phyloP scores from a whole-genome alignment of 1,284 basidiomycete species.

The Trichosporon faecale region DNA sequence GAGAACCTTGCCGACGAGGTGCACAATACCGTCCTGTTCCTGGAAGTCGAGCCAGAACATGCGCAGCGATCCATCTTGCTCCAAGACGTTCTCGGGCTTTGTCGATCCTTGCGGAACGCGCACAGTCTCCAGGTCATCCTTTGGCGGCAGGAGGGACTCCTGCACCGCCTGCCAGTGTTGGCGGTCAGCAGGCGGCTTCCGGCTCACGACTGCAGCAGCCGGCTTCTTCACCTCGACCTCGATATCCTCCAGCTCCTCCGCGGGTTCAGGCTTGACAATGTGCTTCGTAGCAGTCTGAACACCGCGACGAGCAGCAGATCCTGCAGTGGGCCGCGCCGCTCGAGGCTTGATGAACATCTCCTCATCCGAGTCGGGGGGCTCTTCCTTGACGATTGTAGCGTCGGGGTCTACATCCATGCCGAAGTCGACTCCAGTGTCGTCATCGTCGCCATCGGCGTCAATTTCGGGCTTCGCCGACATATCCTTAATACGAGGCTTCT shows the following conservation, averaged over 20 bases:
- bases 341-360: constrained; percentile 29
- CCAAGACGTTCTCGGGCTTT: constrained; percentile 54
- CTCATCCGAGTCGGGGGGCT: constrained; percentile 53
- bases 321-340: constrained; percentile 29
- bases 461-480: constrained; percentile 34
- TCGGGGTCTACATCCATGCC: constrained; percentile 31
- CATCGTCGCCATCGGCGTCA: constrained; percentile 25
- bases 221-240: constrained; percentile 30
- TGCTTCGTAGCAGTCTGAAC: constrained; percentile 25
- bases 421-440: constrained; percentile 22
- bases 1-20: constrained; percentile 83
- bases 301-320: constrained; percentile 11
- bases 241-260: constrained; percentile 18
- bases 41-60: constrained; percentile 95
- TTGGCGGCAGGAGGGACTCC: constrained; percentile 52
- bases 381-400: constrained; percentile 41
- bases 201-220: constrained; percentile 35
- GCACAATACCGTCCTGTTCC: constrained; percentile 68
- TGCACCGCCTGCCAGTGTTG: constrained; percentile 74
- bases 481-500: constrained; percentile 47
- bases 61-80: constrained; percentile 70
- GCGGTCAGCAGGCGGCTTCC: constrained; percentile 40
- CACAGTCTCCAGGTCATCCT: constrained; percentile 43
- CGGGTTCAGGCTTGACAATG: constrained; percentile 26
- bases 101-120: constrained; percentile 50